Conservation (phyloP, 495 filamentous ascomycete genomes). For the Aspergillus coremiiformis region DNA sequence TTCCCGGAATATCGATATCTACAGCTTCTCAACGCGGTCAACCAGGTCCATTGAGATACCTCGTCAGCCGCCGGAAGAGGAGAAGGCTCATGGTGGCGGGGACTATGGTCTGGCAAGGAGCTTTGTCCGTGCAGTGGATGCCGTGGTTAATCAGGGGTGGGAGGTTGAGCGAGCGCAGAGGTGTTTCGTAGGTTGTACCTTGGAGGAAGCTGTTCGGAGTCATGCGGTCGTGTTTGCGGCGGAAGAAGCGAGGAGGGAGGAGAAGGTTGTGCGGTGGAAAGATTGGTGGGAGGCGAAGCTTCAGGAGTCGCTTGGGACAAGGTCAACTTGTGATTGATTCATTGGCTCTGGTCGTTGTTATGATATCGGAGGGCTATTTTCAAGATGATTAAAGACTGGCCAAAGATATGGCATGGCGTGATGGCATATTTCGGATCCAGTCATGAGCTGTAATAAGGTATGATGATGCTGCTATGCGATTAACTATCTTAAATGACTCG, state of each 20-base stretch:
- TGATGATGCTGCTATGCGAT: background rate
- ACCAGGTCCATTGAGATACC: slow-evolving; percentile 25
- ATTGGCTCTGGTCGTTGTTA: slow-evolving; percentile 4
- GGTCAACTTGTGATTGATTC: background rate
- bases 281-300: slow-evolving; percentile 66
- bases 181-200: slow-evolving; percentile 65
- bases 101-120: slow-evolving; percentile 73
- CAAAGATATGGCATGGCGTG: background rate
- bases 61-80: slow-evolving; percentile 31
- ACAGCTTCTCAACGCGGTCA: slow-evolving; percentile 29
- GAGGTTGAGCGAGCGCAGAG: slow-evolving; percentile 65
- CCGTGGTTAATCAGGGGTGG: slow-evolving; percentile 64
- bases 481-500: background rate
- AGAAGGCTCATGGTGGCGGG: slow-evolving; percentile 68
- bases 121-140: slow-evolving; percentile 74
- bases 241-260: slow-evolving; percentile 68
- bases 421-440: background rate
- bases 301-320: background rate
- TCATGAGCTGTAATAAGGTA: background rate
- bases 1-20: slow-evolving; percentile 35
- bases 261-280: slow-evolving; percentile 66
- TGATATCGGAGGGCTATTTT: background rate
- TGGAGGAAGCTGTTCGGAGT: slow-evolving; percentile 78
- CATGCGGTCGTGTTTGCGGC: slow-evolving; percentile 94
- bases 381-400: background rate